phyloP scores from a whole-genome alignment of 441 rosid genomes.

The Breynia disticha region DNA sequence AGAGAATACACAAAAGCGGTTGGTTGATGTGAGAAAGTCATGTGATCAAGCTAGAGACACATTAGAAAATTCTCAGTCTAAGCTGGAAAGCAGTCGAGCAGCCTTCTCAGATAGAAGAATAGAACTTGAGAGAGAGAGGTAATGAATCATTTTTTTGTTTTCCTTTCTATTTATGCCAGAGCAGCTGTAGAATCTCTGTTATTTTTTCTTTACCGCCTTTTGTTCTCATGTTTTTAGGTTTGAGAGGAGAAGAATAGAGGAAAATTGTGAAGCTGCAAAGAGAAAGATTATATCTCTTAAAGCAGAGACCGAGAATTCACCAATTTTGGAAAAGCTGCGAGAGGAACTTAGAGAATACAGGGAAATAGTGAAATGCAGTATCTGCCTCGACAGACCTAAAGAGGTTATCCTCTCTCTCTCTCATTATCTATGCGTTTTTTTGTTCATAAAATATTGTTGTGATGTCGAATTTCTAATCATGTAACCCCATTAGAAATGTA shows the following conservation, averaged over 20 bases:
- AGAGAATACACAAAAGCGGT: conserved; percentile 58
- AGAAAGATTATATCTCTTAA: conserved; percentile 57
- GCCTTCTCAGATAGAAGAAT: conserved; percentile 46
- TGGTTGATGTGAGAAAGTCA: conserved; percentile 49
- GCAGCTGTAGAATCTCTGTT: background rate
- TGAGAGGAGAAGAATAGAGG: conserved; percentile 68
- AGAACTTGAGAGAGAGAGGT: conserved; percentile 77
- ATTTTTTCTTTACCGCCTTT: too few species aligned
- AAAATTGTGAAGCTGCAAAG: conserved; percentile 57
- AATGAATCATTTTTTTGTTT: background rate
- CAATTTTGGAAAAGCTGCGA: conserved; percentile 58
- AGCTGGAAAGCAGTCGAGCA: conserved; percentile 45
- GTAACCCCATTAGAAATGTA: too few species aligned
- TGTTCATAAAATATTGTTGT: background rate
- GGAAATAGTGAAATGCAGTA: conserved; percentile 85
- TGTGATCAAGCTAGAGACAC: conserved; percentile 60
- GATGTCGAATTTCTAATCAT: background rate
- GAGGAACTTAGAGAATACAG: conserved; percentile 79
- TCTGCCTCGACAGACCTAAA: conserved; percentile 81
- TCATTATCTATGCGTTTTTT: background rate
- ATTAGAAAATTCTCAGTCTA: conserved; percentile 53
- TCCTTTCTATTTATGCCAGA: conserved; percentile 1
- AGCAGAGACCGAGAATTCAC: conserved; percentile 60
- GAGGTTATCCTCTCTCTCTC: conserved; percentile 39
- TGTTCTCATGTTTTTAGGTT: conserved; percentile 34